A percentile compares a stretch with the other conserved stretches of the same genome.
Conservation (phyloP, 2,329 filamentous ascomycete species). For the Cordyceps cateniannulata region DNA sequence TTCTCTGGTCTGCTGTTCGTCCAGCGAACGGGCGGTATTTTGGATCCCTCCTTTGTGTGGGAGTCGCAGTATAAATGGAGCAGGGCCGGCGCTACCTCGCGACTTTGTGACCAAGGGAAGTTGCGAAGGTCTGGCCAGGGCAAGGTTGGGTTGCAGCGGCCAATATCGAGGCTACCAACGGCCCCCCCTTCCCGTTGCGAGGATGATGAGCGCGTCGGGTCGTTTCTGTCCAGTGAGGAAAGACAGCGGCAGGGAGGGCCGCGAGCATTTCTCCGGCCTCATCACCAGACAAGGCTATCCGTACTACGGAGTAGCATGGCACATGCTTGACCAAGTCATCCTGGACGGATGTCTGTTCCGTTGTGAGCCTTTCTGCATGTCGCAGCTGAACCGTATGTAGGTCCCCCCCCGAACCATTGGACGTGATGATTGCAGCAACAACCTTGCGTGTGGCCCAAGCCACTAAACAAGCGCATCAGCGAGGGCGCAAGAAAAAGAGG, state of each 20-base stretch:
- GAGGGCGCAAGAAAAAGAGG: not conserved
- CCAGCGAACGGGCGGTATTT: not conserved
- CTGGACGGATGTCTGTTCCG: no score
- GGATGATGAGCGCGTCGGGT: no score
- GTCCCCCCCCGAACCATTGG: not conserved
- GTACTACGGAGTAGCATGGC: no score
- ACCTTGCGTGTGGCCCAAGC: no score
- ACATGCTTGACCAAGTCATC: no score
- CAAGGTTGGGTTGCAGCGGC: not conserved
- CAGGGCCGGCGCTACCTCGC: not conserved
- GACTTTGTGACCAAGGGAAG: no score
- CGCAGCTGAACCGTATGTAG: not conserved
- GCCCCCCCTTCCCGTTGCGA: not conserved
- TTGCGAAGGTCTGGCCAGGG: not conserved
- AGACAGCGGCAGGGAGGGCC: no score
- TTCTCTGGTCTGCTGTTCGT: constrained; percentile 4
- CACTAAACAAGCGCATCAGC: not conserved
- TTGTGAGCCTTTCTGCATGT: not conserved
- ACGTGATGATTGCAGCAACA: no score
- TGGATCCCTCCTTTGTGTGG: not conserved
- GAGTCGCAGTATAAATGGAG: constrained; percentile 4
- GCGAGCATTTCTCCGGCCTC: no score
- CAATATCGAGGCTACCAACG: not conserved
- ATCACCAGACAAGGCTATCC: no score
- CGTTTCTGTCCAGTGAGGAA: not conserved